These are phyloP conservation scores for Emericellopsis atlantica DNA, from an alignment of 2,329 filamentous ascomycete genomes.

Conservation along the genomic window DNA sequence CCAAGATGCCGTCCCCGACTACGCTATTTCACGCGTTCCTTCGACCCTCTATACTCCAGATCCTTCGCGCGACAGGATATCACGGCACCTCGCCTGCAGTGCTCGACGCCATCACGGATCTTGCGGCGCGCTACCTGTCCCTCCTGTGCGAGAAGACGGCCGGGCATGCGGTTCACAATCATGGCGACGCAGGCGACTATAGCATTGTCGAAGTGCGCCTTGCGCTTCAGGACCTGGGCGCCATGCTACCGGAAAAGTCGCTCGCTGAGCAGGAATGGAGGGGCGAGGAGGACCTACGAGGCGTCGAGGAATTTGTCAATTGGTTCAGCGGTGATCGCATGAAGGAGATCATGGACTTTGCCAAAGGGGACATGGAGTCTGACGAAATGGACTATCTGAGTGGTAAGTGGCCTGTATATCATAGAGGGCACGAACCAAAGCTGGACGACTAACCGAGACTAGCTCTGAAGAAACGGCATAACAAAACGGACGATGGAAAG, in stretches of 20 bases:
- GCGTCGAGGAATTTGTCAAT: slow-evolving; percentile 63
- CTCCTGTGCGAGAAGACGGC: slow-evolving; percentile 63
- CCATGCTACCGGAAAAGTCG: slow-evolving; percentile 56
- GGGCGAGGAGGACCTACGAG: slow-evolving; percentile 64
- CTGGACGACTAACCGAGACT: neutral
- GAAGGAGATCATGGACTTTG: slow-evolving; percentile 70
- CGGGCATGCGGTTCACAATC: slow-evolving; percentile 56
- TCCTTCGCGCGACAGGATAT: slow-evolving; percentile 84
- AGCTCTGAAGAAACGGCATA: slow-evolving; percentile 87
- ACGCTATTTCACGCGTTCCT: slow-evolving; percentile 62
- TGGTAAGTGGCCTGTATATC: slow-evolving; percentile 26
- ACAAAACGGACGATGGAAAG: slow-evolving; percentile 76
- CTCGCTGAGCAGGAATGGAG: slow-evolving; percentile 55
- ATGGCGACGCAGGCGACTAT: slow-evolving; percentile 37
- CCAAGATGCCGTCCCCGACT: slow-evolving; percentile 30
- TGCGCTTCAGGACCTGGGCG: slow-evolving; percentile 71
- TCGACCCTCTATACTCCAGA: slow-evolving; percentile 78
- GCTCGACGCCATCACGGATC: slow-evolving; percentile 76
- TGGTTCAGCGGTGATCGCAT: slow-evolving; percentile 70
- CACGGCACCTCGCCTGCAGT: slow-evolving; percentile 71
- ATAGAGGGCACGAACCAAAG: neutral
- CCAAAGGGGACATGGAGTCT: slow-evolving; percentile 53
- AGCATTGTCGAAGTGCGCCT: slow-evolving; percentile 66
- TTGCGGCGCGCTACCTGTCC: slow-evolving; percentile 69
- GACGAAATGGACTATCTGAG: slow-evolving; percentile 60